A percentile compares a stretch with the other conserved stretches of the same genome.
Conservation (phyloP, 169 alveolate species). For the Cryptosporidium felis region DNA sequence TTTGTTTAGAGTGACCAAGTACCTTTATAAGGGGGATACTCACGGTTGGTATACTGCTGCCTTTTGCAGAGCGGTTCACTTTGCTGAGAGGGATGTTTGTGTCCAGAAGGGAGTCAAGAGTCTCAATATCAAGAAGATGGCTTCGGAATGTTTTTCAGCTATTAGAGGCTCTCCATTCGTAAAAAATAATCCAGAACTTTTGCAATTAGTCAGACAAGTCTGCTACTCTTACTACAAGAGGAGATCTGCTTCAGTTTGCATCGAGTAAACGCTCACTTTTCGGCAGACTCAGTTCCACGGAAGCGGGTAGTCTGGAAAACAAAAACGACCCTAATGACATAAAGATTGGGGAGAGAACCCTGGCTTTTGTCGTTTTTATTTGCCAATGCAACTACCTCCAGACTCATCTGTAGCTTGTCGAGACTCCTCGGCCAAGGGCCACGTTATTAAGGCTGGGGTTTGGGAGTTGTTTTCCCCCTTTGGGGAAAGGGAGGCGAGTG, state of each 20-base stretch:
- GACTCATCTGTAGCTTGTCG: too few relatives aligned
- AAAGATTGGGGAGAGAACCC: too few relatives aligned
- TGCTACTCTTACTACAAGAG: slow-evolving; percentile 45
- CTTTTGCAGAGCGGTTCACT: slow-evolving; percentile 60
- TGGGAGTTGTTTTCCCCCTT: too few relatives aligned
- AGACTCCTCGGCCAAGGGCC: too few relatives aligned
- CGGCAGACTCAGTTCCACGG: too few relatives aligned
- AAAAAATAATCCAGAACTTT: neutral
- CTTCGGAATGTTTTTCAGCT: slow-evolving; percentile 5
- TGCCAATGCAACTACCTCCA: too few relatives aligned
- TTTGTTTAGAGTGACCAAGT: slow-evolving; percentile 33
- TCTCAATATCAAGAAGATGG: slow-evolving; percentile 33
- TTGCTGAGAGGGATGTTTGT: slow-evolving; percentile 55
- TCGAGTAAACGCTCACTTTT: too few relatives aligned
- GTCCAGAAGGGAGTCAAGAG: neutral
- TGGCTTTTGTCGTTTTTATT: too few relatives aligned
- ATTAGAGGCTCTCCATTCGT: neutral
- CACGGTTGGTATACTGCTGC: slow-evolving; percentile 43
- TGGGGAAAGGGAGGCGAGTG: too few relatives aligned
- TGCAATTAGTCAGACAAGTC: slow-evolving; percentile 11
- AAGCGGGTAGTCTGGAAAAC: too few relatives aligned
- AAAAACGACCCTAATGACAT: too few relatives aligned
- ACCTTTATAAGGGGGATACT: slow-evolving; percentile 26
- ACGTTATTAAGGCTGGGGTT: too few relatives aligned
- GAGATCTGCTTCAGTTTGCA: slow-evolving; percentile 6